Percentiles rank a stretch among this genome's conserved stretches.
Conservation (phyloP, 495 filamentous ascomycete species). For the Xylaria grammica region DNA sequence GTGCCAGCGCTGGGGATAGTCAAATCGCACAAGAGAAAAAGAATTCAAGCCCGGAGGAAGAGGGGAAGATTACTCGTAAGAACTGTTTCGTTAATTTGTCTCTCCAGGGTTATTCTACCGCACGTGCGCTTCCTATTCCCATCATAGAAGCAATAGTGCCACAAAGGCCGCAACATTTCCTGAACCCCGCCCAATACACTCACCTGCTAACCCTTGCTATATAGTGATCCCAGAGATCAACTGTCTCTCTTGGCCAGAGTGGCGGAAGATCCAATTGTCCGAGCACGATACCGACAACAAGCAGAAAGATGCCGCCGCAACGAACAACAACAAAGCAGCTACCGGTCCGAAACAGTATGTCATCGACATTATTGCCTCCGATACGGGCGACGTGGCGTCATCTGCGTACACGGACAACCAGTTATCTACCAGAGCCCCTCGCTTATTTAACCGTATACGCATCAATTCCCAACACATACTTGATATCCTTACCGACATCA, state of each 20-base stretch:
- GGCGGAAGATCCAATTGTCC: conserved; percentile 14
- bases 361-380: conserved; percentile 9
- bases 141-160: not conserved
- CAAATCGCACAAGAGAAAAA: not conserved
- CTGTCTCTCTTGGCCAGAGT: conserved; percentile 19
- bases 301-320: not conserved
- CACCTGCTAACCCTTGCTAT: not conserved
- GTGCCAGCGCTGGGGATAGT: not conserved
- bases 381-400: conserved; percentile 12
- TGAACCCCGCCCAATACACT: not conserved
- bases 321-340: not conserved
- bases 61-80: not conserved
- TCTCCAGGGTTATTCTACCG: not conserved
- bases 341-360: not conserved
- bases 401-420: conserved; percentile 7
- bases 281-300: conserved; percentile 5
- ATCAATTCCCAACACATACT: conserved; percentile 22
- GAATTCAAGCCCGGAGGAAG: not conserved
- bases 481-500: conserved; percentile 8
- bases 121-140: not conserved
- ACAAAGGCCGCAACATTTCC: not conserved
- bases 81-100: not conserved
- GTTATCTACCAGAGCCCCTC: not conserved
- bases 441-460: conserved; percentile 10
- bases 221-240: conserved; percentile 6